Base-by-base conservation (phyloP, 768 basidiomycete genomes). In the Butyriboletus loyo region DNA sequence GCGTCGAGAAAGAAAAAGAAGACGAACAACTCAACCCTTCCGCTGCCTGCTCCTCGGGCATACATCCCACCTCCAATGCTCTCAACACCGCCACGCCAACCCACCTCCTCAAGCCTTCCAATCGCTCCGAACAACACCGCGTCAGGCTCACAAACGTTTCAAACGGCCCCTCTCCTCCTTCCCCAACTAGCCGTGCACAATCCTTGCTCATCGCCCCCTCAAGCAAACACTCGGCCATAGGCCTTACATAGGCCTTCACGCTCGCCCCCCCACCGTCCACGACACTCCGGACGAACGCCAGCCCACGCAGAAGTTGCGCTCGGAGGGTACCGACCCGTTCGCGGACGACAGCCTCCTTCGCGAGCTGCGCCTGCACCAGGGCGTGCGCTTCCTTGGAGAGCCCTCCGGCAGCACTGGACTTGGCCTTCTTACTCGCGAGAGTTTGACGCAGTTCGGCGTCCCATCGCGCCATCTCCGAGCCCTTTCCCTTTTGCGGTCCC, bases 401-500 rank as follows among this genome's bases (percentile, higher is more conserved):
- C 1, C 58, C 50, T 0, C 75, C 74, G 7, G 71, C 73, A 2
- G 75, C 69, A 7, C 39, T 45, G 0, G 34, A 13, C 78, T 66
- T 63, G 49, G 38, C 31, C 46, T 90, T 92, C 74, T 98, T 98
- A 50, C 73, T 81, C 7, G 90, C 89, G 1, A 98, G 75, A 0
- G 86, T 83, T 59, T 89, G 86, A 10, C 94, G 83, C n/a, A 96
- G 75, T 54, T 99, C 95, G 25, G 86, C 87, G 55, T 99, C 97
- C 96, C 96, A 99, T 63, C 91, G 87, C 17, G 91, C 87, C 14
- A 96, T 88, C 32, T 91, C 92, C 6, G 88, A 83, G 52, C 86
- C 88, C 60, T 97, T 98, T 14, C 92, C 89, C 66, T 95, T 96
- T 57, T 72, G 78, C 4, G 71, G 70, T 42, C 63, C 73, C 5